These are phyloP conservation scores for Pseudofabraea citricarpa DNA, from an alignment of 2,329 filamentous ascomycete species.

Conservation along the genomic window DNA sequence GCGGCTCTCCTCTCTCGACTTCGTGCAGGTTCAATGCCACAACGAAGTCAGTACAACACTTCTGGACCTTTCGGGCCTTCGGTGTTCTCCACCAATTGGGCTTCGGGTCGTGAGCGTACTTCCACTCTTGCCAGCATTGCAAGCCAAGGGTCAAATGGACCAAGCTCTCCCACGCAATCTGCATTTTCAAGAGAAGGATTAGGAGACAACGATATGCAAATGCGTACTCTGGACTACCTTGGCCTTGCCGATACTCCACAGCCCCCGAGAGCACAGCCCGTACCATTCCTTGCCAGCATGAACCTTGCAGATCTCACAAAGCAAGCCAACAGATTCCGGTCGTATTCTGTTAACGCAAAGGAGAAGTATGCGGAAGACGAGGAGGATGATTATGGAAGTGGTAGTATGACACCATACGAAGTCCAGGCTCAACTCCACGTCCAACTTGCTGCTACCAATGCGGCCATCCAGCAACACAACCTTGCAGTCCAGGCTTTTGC, in stretches of 20 bases:
- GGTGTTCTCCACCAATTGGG: constrained; percentile 85
- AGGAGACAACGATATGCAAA: constrained; percentile 82
- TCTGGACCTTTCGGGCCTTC: constrained; percentile 78
- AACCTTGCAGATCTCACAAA: constrained; percentile 61
- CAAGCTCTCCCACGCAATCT: constrained; percentile 81
- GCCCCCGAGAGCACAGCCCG: constrained; percentile 62
- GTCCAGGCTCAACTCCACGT: constrained; percentile 58
- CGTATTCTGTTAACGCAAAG: constrained; percentile 97
- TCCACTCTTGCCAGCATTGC: constrained; percentile 78
- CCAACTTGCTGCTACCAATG: constrained; percentile 59
- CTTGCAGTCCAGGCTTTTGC: constrained; percentile 89
- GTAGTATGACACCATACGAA: constrained; percentile 45
- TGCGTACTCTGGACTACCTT: constrained; percentile 91
- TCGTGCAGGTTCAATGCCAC: constrained; percentile 90
- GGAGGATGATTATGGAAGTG: constrained; percentile 58
- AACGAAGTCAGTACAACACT: constrained; percentile 65
- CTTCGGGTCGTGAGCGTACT: constrained; percentile 72
- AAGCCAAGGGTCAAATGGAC: constrained; percentile 87
- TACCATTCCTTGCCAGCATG: constrained; percentile 71
- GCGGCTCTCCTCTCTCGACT: constrained; percentile 78
- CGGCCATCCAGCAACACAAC: constrained; percentile 83
- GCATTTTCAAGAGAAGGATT: constrained; percentile 80
- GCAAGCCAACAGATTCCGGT: constrained; percentile 83
- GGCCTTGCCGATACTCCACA: constrained; percentile 92
- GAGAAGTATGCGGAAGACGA: constrained; percentile 93